Evolutionary conservation across 2,329 filamentous ascomycete genomes (phyloP), one percentile per base, ranked within the genome.

Genomic region (Cladosporium cucumerinum): DNA sequence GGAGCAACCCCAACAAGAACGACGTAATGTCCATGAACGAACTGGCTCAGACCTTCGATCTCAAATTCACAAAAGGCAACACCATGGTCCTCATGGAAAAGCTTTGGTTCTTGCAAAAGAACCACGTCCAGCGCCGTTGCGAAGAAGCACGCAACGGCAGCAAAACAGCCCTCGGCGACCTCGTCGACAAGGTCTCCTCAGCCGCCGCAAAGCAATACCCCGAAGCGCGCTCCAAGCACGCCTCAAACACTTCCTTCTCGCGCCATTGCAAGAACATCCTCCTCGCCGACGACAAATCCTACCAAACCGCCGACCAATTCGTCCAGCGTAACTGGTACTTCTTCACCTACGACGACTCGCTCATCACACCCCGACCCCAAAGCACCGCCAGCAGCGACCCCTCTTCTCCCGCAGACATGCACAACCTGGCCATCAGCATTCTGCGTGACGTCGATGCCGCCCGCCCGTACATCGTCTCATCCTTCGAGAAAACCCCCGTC

Each of bases 41-140:
- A 11, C 84, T 99, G 61, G 83, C 92, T 52, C 76, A 88, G 36
- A 66, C 92, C 85, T 94, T 97, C 74, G 87, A 88, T 54, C 83
- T 96, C 69, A 93, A 92, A 73, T 96, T 97, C 78, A 98, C 93
- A 3, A 91, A 90, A 71, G 94, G 94, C 11, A 93, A 97, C 75
- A 92, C 93, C 7, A 89, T 90, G 16, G 91, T 97, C 21, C 87
- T 90, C 23, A 85, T 89, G 59, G 86, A 88, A 57, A 99, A 98
- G 74, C 84, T 98, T 18, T 85, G 86, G 71, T 92, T 88, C 75
- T 84, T 98, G 57, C 92, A 97, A 73, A 87, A 85, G 70, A 84
- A 86, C 55, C 91, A 94, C 73, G 84, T 83, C n/a, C 77, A 81
- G 46, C 78, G 78, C 6, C 80, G 80, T 60, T 81, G 82, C 43